phyloP scores from a whole-genome alignment of 2,329 filamentous ascomycete species.

The Rhinocladiella mackenziei region DNA sequence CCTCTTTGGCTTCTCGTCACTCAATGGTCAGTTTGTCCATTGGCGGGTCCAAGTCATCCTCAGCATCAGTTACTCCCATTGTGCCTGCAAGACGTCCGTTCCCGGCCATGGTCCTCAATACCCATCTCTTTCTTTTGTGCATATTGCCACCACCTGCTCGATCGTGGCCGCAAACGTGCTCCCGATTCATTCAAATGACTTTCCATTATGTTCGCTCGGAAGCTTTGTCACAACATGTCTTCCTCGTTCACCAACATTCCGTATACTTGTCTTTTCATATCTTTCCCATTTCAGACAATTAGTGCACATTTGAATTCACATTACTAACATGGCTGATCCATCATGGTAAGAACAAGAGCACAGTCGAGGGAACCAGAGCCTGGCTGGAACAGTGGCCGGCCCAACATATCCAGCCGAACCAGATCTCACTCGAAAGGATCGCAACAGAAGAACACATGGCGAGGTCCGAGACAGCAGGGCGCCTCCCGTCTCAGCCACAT shows the following conservation, averaged over 20 bases:
- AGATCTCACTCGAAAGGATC: neutral
- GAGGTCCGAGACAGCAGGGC: too few species aligned
- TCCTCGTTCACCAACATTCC: too few species aligned
- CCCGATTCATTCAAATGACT: too few species aligned
- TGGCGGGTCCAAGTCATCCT: neutral
- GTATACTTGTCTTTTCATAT: too few species aligned
- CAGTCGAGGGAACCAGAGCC: neutral
- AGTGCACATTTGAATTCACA: neutral
- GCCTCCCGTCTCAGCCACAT: too few species aligned
- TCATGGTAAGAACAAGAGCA: too few species aligned
- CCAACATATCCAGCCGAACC: too few species aligned
- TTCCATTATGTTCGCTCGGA: too few species aligned
- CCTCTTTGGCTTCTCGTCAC: neutral
- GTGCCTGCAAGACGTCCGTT: neutral
- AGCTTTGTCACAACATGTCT: too few species aligned
- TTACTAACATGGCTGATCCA: neutral
- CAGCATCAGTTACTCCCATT: neutral
- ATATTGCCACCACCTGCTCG: neutral
- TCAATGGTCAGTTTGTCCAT: neutral
- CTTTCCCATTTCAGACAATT: neutral
- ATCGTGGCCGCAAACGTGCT: neutral
- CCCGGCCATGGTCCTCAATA: conserved; percentile 3
- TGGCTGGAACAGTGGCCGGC: neutral
- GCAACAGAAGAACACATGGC: neutral
- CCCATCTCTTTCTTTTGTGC: neutral